Evolutionary conservation across 306 rosid genomes (phyloP).

Genomic region (Rosa multiflora): DNA sequence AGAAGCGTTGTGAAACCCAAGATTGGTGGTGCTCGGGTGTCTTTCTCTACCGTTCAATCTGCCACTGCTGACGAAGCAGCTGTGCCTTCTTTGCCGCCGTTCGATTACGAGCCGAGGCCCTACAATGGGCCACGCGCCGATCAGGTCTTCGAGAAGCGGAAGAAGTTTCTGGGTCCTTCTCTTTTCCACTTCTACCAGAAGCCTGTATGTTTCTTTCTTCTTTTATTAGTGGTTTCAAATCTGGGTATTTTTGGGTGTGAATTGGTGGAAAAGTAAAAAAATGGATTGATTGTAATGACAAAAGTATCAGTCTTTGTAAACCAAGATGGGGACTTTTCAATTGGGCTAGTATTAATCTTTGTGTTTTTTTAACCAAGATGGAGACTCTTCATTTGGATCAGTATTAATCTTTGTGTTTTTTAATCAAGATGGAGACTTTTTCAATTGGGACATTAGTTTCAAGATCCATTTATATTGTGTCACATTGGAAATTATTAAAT

Average conservation of each 20-base stretch:
- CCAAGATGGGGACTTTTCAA: not conserved
- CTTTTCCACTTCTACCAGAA: slow-evolving; percentile 74
- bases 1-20: slow-evolving; percentile 38
- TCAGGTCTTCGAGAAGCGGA: slow-evolving; percentile 68
- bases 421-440: not conserved
- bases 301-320: not conserved
- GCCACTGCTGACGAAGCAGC: not conserved
- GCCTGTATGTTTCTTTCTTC: slow-evolving; percentile 50
- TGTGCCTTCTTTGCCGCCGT: slow-evolving; percentile 58
- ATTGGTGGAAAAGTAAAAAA: too few relatives aligned
- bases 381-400: not conserved
- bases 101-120: slow-evolving; percentile 60
- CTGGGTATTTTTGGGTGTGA: too few relatives aligned
- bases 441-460: not conserved
- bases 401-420: not conserved
- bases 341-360: not conserved
- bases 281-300: not conserved
- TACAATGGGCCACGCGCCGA: slow-evolving; percentile 70
- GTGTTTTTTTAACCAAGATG: not conserved
- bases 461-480: not conserved
- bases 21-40: not conserved
- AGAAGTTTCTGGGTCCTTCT: slow-evolving; percentile 83
- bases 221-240: not conserved
- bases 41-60: slow-evolving; percentile 28
- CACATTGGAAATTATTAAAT: not conserved